Evolutionary conservation across 768 basidiomycete species (phyloP).

Genomic region (Rhodotorula kratochvilovae): DNA sequence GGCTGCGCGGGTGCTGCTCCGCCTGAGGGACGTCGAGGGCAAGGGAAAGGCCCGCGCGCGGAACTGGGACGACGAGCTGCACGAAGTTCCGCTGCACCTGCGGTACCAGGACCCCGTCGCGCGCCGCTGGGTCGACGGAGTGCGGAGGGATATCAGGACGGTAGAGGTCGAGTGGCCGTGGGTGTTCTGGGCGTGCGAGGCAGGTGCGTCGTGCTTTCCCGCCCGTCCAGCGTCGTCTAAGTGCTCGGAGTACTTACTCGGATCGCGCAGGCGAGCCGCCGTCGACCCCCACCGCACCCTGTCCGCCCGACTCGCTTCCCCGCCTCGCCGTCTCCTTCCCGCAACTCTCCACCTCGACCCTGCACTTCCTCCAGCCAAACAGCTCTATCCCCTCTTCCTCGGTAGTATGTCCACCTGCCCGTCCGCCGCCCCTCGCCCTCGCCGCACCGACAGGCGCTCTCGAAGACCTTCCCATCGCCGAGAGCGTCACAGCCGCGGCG

Average conservation of each 20-base stretch:
- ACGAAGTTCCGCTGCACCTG: slow-evolving; percentile 29
- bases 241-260: too few relatives aligned
- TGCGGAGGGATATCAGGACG: neutral
- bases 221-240: too few relatives aligned
- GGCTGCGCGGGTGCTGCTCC: neutral
- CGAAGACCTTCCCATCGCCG: slow-evolving; percentile 22
- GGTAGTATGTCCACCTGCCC: neutral
- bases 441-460: slow-evolving; percentile 19
- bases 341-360: neutral
- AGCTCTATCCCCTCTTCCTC: neutral
- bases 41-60: neutral
- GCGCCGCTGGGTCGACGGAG: neutral
- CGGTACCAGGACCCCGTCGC: slow-evolving; percentile 31
- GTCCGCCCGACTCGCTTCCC: neutral
- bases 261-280: neutral
- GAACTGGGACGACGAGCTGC: too few relatives aligned
- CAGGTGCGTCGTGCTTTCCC: too few relatives aligned
- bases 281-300: neutral
- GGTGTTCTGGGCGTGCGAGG: slow-evolving; percentile 34
- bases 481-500: slow-evolving; percentile 7
- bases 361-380: neutral
- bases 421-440: slow-evolving; percentile 1
- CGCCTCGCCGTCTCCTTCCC: slow-evolving; percentile 3
- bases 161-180: slow-evolving; percentile 22
- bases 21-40: neutral